Percentiles rank a stretch among this genome's conserved stretches.
phyloP scores from a whole-genome alignment of 345 rosid genomes.

The Hibiscus mutabilis region DNA sequence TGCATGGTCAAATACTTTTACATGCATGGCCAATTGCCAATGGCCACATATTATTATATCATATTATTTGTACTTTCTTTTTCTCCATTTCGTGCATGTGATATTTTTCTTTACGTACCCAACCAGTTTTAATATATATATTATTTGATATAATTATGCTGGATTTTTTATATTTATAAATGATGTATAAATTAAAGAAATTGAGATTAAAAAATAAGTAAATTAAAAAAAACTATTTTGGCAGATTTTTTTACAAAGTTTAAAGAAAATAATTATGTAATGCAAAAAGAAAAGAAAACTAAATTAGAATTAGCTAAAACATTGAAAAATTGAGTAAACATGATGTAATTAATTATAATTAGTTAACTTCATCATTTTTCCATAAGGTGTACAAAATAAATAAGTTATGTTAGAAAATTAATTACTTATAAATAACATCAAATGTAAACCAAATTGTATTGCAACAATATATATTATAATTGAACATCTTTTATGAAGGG shows the following conservation, averaged over 20 bases:
- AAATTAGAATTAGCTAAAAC: background rate
- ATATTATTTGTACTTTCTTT: background rate
- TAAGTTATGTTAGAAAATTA: background rate
- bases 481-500: too few species aligned
- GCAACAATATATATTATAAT: background rate
- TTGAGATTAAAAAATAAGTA: too few species aligned
- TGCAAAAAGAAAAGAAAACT: background rate
- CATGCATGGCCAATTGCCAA: constrained; percentile 2
- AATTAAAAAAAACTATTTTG: too few species aligned
- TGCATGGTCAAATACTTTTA: background rate
- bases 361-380: background rate
- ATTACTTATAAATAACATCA: background rate
- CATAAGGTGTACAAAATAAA: background rate
- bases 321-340: background rate
- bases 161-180: too few species aligned
- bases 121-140: background rate
- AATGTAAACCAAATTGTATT: background rate
- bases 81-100: background rate
- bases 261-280: too few species aligned
- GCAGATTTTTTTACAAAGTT: too few species aligned
- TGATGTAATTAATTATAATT: background rate
- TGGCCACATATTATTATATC: constrained; percentile 3
- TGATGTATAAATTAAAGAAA: too few species aligned
- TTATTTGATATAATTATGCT: too few species aligned
- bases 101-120: background rate